phyloP scores from a whole-genome alignment of 345 rosid genomes.

The Triadica sebifera region DNA sequence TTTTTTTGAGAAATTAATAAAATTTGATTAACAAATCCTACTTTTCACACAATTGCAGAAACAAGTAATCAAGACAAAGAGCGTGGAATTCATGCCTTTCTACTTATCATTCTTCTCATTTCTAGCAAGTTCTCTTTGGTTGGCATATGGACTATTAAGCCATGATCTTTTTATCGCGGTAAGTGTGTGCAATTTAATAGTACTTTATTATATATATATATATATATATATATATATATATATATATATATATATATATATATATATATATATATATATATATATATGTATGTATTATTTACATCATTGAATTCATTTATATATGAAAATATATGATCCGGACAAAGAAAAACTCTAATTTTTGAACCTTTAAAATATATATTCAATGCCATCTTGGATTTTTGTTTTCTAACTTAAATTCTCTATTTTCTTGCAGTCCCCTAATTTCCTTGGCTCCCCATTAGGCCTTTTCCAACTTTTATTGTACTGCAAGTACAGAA shows the following conservation, averaged over 20 bases:
- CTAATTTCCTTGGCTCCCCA: conserved; percentile 66
- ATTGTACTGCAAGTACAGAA: conserved; percentile 61
- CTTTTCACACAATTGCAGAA: conserved; percentile 44
- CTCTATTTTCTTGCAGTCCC: conserved; percentile 46
- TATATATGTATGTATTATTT: no score
- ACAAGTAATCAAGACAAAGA: conserved; percentile 65
- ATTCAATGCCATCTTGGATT: not conserved
- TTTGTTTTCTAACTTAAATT: not conserved
- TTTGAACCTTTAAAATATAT: not conserved
- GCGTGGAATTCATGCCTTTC: conserved; percentile 95
- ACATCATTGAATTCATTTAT: no score
- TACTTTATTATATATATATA: no score
- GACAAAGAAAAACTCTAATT: no score
- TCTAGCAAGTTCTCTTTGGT: conserved; percentile 65
- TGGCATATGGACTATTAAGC: conserved; percentile 69
- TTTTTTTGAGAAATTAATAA: no score
- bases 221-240: no score
- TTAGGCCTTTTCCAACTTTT: conserved; percentile 66
- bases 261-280: no score
- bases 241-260: no score
- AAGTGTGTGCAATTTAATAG: conserved; percentile 11
- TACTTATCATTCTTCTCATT: conserved; percentile 77
- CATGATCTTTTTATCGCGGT: conserved; percentile 82
- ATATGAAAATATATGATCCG: no score
- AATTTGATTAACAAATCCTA: no score